These are phyloP conservation scores for Quercus tomentella DNA, from an alignment of 331 rosid species.

Conservation along the genomic window DNA sequence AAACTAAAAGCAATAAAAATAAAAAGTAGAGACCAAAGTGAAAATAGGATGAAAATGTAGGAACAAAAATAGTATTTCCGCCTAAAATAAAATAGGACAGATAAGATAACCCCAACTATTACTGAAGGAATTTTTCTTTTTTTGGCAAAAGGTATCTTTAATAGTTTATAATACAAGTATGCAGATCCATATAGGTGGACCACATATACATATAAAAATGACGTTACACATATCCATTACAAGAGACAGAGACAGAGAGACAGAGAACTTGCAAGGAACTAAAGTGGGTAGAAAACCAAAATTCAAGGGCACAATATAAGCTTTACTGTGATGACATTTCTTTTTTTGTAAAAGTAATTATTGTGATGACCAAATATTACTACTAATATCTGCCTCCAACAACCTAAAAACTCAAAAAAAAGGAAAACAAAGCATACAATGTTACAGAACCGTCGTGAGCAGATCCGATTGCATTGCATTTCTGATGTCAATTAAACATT, in stretches of 20 bases:
- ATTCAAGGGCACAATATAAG: neutral
- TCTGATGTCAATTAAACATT: conserved; percentile 34
- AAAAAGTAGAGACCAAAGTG: too few relatives aligned
- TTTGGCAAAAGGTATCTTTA: too few relatives aligned
- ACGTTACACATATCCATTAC: too few relatives aligned
- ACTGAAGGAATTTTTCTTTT: too few relatives aligned
- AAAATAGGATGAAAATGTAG: too few relatives aligned
- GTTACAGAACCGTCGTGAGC: conserved; percentile 12
- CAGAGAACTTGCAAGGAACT: neutral
- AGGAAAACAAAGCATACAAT: neutral
- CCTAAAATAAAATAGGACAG: neutral
- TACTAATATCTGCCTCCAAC: neutral
- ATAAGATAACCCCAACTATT: neutral
- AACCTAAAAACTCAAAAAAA: neutral
- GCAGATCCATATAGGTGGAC: too few relatives aligned
- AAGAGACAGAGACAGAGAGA: too few relatives aligned
- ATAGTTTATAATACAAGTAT: too few relatives aligned
- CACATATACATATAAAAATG: too few relatives aligned
- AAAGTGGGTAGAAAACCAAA: neutral
- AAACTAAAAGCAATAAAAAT: too few relatives aligned
- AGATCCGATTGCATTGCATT: conserved; percentile 40
- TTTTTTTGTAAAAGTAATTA: neutral
- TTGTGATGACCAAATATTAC: neutral
- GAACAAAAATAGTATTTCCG: too few relatives aligned
- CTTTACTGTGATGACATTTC: neutral